Evolutionary conservation across 2,329 filamentous ascomycete genomes (phyloP), one percentile per base, ranked within the genome.

Genomic region (Talaromyces sp.): DNA sequence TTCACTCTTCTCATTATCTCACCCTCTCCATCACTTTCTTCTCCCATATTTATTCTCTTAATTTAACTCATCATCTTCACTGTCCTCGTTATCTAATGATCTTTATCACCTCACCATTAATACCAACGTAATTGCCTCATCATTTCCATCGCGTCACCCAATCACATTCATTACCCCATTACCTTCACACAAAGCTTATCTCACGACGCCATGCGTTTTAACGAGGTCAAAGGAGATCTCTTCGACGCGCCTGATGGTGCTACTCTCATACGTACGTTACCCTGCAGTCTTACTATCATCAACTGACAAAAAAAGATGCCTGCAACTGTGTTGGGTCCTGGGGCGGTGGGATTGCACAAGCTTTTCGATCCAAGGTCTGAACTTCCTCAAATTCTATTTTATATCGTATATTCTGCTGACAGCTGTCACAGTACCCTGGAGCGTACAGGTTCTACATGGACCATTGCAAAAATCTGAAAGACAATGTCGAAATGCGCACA

Each of bases 251-350:
- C 83, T 0, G 67, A 77, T 35, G 70, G 76, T 57, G 74, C 78
- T 24, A 75, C 83, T 17, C 71, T 87, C 17, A 78, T 85, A 60
- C 84, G 77, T 78, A 67, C 17, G 70, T 69, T 69, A 3, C 17
- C 31, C 53, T 19, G 12, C 1, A 55, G 17, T 55, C 29, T n/a
- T 7, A 9, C 12, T 29, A 8, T 27, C 17, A 17, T 31, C 19
- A 35, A 48, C 50, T 56, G 26, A 46, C 32, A 11, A 59, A 26
- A n/a, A 19, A 57, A 79, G 77, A 87, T 68, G 83, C 84, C 12
- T 86, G 84, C 72, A 87, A 87, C 69, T 80, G 79, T 56, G 71
- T 78, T 62, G 85, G 84, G 6, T 67, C 66, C 14, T 87, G 85
- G 85, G 82, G 83, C 52, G 77, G 76, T 3, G 85, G 85, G n/a